Conservation (phyloP, 148 eudicot species). For the Persicaria maculosa region DNA sequence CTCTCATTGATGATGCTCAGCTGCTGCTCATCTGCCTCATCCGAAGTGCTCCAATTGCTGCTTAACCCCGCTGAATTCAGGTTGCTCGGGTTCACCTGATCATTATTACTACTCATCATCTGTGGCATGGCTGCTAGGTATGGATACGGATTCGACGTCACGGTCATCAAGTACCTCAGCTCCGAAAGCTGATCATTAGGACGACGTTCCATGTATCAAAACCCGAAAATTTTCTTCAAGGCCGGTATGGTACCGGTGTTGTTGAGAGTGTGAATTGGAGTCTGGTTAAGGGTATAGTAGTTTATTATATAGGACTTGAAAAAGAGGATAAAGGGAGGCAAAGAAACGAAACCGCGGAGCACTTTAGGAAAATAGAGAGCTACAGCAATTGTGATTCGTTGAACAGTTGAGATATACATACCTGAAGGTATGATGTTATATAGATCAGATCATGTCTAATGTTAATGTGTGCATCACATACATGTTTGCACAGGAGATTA, state of each 20-base stretch:
- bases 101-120: too few relatives aligned
- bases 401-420: background rate
- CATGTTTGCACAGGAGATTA: background rate
- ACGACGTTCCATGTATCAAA: too few relatives aligned
- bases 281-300: background rate
- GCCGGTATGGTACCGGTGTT: too few relatives aligned
- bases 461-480: background rate
- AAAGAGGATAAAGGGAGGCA: background rate
- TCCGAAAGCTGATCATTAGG: background rate
- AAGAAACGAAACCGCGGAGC: background rate
- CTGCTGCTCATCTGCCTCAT: conserved; percentile 81
- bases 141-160: background rate
- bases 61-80: background rate
- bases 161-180: background rate
- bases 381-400: background rate
- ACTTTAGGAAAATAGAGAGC: background rate
- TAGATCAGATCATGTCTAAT: background rate
- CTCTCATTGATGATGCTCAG: conserved; percentile 41
- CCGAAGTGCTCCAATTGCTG: conserved; percentile 31
- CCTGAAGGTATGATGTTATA: background rate
- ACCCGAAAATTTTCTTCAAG: too few relatives aligned
- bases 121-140: too few relatives aligned
- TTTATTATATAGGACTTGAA: background rate
- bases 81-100: too few relatives aligned
- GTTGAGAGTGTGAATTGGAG: too few relatives aligned